Evolutionary conservation across 805 yeast genomes (phyloP).

Genomic region (Wickerhamiella alocasiicola): DNA sequence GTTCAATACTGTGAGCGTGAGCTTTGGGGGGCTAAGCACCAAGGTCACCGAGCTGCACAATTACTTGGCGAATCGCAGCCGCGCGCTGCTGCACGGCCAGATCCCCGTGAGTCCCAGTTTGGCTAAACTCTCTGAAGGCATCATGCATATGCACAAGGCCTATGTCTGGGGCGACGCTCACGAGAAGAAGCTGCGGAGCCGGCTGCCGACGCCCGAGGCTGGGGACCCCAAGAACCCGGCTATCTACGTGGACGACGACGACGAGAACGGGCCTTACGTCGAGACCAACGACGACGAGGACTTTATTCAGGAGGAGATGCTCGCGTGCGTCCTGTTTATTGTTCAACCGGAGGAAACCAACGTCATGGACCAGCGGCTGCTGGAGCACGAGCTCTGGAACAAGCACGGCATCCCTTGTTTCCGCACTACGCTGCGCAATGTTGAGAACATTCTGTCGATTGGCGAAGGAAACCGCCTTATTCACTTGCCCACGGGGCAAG

Average conservation of each 20-base stretch:
- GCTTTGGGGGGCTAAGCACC: constrained; percentile 82
- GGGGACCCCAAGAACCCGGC: neutral
- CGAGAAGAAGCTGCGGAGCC: constrained; percentile 5
- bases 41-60: constrained; percentile 68
- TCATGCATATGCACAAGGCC: constrained; percentile 50
- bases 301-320: constrained; percentile 16
- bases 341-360: constrained; percentile 81
- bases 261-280: constrained; percentile 14
- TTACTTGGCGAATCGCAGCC: constrained; percentile 35
- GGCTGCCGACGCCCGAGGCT: constrained; percentile 2
- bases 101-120: constrained; percentile 62
- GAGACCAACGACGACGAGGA: neutral
- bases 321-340: constrained; percentile 48
- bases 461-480: constrained; percentile 31
- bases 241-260: constrained; percentile 7
- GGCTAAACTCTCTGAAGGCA: constrained; percentile 48
- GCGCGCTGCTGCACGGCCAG: constrained; percentile 29
- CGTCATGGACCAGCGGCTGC: constrained; percentile 77
- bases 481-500: constrained; percentile 44
- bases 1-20: constrained; percentile 89
- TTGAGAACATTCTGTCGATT: constrained; percentile 33
- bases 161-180: constrained; percentile 29
- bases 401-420: constrained; percentile 45
- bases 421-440: constrained; percentile 57
- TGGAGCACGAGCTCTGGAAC: constrained; percentile 58